phyloP scores from a whole-genome alignment of 768 basidiomycete species.

The Aureoboletus auriporus region DNA sequence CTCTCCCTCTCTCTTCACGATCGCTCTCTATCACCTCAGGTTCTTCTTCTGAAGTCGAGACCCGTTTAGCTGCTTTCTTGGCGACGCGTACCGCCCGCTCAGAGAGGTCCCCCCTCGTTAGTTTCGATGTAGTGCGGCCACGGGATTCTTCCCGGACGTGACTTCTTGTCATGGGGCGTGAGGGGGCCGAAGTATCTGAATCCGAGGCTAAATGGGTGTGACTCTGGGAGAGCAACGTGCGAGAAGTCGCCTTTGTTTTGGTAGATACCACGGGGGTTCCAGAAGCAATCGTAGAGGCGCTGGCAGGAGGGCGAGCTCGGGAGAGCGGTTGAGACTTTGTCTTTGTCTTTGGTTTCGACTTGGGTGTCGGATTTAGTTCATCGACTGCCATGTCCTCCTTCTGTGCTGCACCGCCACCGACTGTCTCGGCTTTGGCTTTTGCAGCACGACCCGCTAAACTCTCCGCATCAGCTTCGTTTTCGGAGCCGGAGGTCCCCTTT shows the following conservation, averaged over 20 bases:
- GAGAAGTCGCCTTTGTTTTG: conserved; percentile 11
- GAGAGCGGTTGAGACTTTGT: conserved; percentile 14
- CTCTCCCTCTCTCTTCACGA: conserved; percentile 17
- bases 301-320: conserved; percentile 3
- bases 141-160: conserved; percentile 22
- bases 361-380: conserved; percentile 2
- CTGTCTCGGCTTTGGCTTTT: conserved; percentile 10
- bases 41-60: conserved; percentile 10
- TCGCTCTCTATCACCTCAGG: conserved; percentile 10
- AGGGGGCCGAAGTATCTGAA: conserved; percentile 19
- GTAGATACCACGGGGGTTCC: neutral
- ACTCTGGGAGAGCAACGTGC: conserved; percentile 21
- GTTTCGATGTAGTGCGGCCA: conserved; percentile 7
- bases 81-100: conserved; percentile 1
- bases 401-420: neutral
- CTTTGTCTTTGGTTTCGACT: conserved; percentile 6
- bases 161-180: conserved; percentile 22
- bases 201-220: conserved; percentile 13
- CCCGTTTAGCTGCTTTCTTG: neutral
- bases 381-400: conserved; percentile 9
- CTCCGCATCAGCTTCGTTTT: conserved; percentile 14
- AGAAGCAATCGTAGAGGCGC: conserved; percentile 2
- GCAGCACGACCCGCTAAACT: conserved; percentile 1
- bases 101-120: neutral
- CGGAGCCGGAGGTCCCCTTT: conserved; percentile 16